Percentiles rank a stretch among this genome's conserved stretches.
These are phyloP conservation scores for Trichoderma sp. DNA, from an alignment of 2,329 filamentous ascomycete species.

Conservation along the genomic window DNA sequence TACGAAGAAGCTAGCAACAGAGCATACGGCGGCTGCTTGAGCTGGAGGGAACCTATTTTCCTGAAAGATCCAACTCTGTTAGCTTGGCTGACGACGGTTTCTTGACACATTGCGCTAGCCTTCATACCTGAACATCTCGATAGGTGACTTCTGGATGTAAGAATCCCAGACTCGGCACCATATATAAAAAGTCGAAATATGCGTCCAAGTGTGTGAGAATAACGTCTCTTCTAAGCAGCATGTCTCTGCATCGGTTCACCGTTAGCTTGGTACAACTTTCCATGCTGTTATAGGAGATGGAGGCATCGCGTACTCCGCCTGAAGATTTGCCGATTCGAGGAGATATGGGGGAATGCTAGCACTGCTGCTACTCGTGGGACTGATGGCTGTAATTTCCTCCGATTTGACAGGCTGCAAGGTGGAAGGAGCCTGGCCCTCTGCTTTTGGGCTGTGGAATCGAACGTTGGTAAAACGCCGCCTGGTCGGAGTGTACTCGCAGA, in stretches of 20 bases:
- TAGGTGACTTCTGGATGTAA: constrained; percentile 41
- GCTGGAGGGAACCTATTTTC: constrained; percentile 40
- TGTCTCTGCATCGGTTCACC: constrained; percentile 32
- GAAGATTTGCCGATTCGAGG: constrained; percentile 32
- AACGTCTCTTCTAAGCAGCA: constrained; percentile 40
- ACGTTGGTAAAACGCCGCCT: constrained; percentile 44
- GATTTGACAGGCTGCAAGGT: constrained; percentile 15
- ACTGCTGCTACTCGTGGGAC: constrained; percentile 28
- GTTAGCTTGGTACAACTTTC: not conserved
- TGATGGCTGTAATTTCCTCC: constrained; percentile 28
- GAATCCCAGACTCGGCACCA: constrained; percentile 44
- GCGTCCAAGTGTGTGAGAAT: constrained; percentile 42
- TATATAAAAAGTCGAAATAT: constrained; percentile 44
- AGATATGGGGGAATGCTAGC: constrained; percentile 28
- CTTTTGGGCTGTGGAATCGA: constrained; percentile 30
- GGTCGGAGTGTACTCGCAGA: constrained; percentile 44
- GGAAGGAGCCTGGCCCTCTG: constrained; percentile 16
- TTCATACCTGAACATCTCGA: constrained; percentile 38
- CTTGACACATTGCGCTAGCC: not conserved
- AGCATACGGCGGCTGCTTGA: constrained; percentile 43
- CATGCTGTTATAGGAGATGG: not conserved
- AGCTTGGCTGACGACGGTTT: not conserved
- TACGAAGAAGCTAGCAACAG: constrained; percentile 42
- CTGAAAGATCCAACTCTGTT: constrained; percentile 22
- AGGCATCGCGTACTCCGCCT: constrained; percentile 34